phyloP scores from a whole-genome alignment of 2,329 filamentous ascomycete genomes.

The Drechslerella stenobrocha region DNA sequence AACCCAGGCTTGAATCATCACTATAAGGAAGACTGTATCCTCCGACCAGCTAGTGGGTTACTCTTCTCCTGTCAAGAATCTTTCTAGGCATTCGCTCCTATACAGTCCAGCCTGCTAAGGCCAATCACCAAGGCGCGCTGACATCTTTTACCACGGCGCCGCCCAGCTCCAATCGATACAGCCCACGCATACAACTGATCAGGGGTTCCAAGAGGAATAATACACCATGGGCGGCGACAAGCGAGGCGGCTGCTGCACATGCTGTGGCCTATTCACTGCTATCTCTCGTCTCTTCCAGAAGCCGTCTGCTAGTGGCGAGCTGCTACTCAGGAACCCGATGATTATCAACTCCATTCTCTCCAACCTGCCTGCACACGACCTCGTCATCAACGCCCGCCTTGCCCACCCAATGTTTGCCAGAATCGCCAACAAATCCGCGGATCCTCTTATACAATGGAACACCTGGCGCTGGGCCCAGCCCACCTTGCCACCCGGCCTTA shows the following conservation, averaged over 20 bases:
- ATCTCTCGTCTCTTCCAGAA: slow-evolving; percentile 24
- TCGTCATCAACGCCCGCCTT: slow-evolving; percentile 13
- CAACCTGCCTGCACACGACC: slow-evolving; percentile 19
- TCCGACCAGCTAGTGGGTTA: background rate
- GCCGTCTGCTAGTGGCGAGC: slow-evolving; percentile 26
- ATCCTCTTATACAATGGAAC: slow-evolving; percentile 32
- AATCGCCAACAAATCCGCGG: slow-evolving; percentile 16
- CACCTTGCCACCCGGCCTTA: slow-evolving; percentile 11
- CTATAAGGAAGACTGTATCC: background rate
- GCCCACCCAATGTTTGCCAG: slow-evolving; percentile 37
- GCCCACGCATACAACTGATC: background rate
- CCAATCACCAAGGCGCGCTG: no score
- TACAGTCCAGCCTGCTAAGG: no score
- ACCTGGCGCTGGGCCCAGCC: slow-evolving; percentile 27
- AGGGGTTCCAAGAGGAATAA: background rate
- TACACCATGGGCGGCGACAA: slow-evolving; percentile 23
- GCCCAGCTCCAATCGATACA: background rate
- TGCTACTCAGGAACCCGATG: slow-evolving; percentile 29
- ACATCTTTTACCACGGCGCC: no score
- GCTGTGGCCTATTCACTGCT: slow-evolving; percentile 31
- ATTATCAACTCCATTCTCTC: slow-evolving; percentile 33
- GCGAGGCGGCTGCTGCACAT: slow-evolving; percentile 33
- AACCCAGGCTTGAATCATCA: background rate
- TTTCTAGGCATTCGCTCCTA: no score
- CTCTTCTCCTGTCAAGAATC: no score